phyloP scores from a whole-genome alignment of 1,284 basidiomycete species.

The Papiliotrema nemorosa region DNA sequence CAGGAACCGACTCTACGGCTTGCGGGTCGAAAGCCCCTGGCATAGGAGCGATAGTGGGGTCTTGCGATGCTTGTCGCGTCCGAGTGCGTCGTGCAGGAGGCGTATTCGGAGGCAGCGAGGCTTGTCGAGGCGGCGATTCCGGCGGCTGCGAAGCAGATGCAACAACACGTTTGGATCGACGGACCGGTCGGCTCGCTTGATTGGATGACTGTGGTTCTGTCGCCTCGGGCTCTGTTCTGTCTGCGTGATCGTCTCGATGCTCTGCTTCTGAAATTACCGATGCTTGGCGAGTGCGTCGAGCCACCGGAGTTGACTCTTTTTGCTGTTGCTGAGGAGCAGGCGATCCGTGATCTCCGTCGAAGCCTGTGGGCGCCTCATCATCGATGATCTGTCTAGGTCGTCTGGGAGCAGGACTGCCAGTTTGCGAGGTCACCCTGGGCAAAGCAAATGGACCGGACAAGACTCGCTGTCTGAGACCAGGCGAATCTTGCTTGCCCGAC shows the following conservation, averaged over 20 bases:
- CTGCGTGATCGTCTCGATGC: too few relatives aligned
- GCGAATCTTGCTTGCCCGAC: conserved; percentile 3
- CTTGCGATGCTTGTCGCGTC: background rate
- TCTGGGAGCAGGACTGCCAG: conserved; percentile 12
- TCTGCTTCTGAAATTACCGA: too few relatives aligned
- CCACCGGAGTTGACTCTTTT: background rate
- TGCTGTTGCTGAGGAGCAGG: background rate
- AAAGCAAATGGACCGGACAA: conserved; percentile 30
- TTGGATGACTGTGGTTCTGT: background rate
- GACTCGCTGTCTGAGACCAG: conserved; percentile 10
- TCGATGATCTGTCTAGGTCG: conserved; percentile 27
- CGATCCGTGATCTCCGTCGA: background rate
- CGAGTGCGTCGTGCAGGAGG: background rate
- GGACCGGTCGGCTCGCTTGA: background rate
- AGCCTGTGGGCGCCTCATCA: conserved; percentile 23
- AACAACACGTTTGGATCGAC: background rate
- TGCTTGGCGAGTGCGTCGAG: too few relatives aligned
- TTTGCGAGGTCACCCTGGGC: conserved; percentile 13
- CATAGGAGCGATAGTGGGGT: background rate
- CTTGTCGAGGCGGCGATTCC: background rate
- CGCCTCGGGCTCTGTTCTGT: background rate
- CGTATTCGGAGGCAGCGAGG: background rate
- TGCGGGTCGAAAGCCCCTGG: conserved; percentile 5
- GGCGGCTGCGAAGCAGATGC: background rate
- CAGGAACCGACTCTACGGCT: background rate